A percentile compares a stretch with the other conserved stretches of the same genome.
Evolutionary conservation across 2,329 filamentous ascomycete species (phyloP).

Genomic region (Cladobotryum mycophilum): DNA sequence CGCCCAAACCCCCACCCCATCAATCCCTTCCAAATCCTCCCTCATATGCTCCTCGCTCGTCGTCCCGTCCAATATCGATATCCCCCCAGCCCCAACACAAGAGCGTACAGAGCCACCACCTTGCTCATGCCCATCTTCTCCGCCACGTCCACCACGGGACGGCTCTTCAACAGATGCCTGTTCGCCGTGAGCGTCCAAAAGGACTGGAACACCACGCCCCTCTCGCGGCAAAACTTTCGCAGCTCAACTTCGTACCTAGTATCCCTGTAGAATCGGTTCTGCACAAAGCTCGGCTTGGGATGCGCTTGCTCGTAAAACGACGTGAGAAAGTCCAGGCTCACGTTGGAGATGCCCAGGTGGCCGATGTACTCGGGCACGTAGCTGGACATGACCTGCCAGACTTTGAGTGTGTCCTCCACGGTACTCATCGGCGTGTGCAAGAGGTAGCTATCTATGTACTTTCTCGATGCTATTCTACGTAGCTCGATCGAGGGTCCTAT

Average conservation of each 20-base stretch:
- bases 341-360: slow-evolving; percentile 70
- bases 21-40: slow-evolving; percentile 40
- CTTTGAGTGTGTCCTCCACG: slow-evolving; percentile 47
- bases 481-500: slow-evolving; percentile 62
- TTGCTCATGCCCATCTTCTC: slow-evolving; percentile 27
- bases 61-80: slow-evolving; percentile 42
- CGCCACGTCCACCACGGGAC: slow-evolving; percentile 47
- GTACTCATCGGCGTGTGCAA: slow-evolving; percentile 54
- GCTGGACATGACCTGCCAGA: slow-evolving; percentile 59
- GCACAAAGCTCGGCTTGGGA: slow-evolving; percentile 53
- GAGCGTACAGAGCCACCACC: slow-evolving; percentile 40
- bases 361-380: slow-evolving; percentile 61
- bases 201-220: slow-evolving; percentile 42
- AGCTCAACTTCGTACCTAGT: slow-evolving; percentile 56
- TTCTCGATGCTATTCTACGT: slow-evolving; percentile 37
- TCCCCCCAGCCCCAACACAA: slow-evolving; percentile 42
- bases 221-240: slow-evolving; percentile 42
- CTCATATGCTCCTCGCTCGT: slow-evolving; percentile 41
- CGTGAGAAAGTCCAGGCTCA: slow-evolving; percentile 50
- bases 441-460: slow-evolving; percentile 67
- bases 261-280: slow-evolving; percentile 64
- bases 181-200: slow-evolving; percentile 52
- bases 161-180: slow-evolving; percentile 28
- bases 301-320: slow-evolving; percentile 40
- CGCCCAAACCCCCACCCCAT: slow-evolving; percentile 37